phyloP scores from a whole-genome alignment of 441 rosid genomes.

The Erysimum pusillum region DNA sequence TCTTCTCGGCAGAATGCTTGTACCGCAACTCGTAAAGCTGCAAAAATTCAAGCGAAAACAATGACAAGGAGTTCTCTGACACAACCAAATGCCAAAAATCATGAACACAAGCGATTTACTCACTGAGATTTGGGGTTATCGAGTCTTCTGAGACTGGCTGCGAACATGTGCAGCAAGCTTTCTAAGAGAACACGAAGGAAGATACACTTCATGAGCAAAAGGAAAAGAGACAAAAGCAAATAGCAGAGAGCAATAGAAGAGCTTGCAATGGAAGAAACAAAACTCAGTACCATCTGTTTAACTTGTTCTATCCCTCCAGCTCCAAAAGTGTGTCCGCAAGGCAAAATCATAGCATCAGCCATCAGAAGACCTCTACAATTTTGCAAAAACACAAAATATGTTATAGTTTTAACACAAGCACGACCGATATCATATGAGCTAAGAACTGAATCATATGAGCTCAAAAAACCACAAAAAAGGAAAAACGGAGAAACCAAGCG shows the following conservation, averaged over 20 bases:
- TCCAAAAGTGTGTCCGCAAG: conserved; percentile 97
- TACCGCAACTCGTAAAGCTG: conserved; percentile 89
- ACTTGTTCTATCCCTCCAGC: conserved; percentile 77
- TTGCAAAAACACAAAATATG: not conserved
- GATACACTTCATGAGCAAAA: conserved; percentile 31
- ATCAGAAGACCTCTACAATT: conserved; percentile 76
- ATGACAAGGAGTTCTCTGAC: conserved; percentile 17
- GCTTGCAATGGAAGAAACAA: conserved; percentile 11
- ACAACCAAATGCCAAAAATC: conserved; percentile 10
- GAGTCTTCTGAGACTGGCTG: conserved; percentile 51
- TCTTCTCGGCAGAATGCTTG: conserved; percentile 88
- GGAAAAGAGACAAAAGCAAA: not conserved
- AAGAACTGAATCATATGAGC: not conserved
- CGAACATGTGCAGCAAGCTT: conserved; percentile 51
- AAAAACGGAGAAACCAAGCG: conserved; percentile 11
- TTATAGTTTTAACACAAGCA: not conserved
- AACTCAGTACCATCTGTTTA: conserved; percentile 58
- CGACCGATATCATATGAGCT: no score
- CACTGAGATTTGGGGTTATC: conserved; percentile 50
- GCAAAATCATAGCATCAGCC: conserved; percentile 96
- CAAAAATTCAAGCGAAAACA: conserved; percentile 1
- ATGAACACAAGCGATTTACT: conserved; percentile 34
- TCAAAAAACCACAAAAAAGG: no score
- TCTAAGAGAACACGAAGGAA: conserved; percentile 31
- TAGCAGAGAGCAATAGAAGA: not conserved